Evolutionary conservation across 768 basidiomycete species (phyloP).

Genomic region (Boletus speciosus): DNA sequence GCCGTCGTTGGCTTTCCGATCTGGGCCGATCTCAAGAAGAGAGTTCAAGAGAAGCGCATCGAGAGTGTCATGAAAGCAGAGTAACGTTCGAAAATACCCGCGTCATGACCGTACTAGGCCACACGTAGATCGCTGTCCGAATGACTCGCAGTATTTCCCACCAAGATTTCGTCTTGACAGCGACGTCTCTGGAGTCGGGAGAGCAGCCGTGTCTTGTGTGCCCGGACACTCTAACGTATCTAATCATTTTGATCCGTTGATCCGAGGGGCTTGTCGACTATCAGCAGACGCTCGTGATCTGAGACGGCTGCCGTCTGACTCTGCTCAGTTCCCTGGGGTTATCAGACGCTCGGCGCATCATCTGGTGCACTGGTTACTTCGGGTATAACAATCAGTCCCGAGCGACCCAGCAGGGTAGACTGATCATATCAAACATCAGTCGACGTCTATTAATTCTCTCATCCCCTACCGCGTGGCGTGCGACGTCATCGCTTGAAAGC

Average conservation of each 20-base stretch:
- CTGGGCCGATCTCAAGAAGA: slow-evolving; percentile 49
- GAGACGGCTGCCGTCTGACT: neutral
- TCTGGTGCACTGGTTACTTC: neutral
- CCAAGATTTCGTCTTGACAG: neutral
- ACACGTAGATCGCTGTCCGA: neutral
- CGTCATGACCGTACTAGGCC: neutral
- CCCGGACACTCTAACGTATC: no score
- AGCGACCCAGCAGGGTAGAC: neutral
- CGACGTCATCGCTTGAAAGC: no score
- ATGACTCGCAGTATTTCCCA: neutral
- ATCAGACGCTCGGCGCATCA: neutral
- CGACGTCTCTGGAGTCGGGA: neutral
- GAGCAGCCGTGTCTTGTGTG: neutral
- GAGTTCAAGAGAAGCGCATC: slow-evolving; percentile 66
- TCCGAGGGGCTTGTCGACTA: no score
- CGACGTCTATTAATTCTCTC: no score
- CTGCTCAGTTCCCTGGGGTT: neutral
- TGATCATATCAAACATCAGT: neutral
- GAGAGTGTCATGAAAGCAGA: slow-evolving; percentile 78
- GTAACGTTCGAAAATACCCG: slow-evolving; percentile 23
- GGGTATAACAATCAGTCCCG: neutral
- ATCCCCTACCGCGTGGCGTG: no score
- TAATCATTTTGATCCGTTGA: neutral
- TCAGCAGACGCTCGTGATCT: neutral
- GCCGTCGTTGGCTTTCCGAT: slow-evolving; percentile 54